A percentile compares a stretch with the other conserved stretches of the same genome.
Conservation (phyloP, 2,329 filamentous ascomycete genomes). For the Colletotrichum melonis region DNA sequence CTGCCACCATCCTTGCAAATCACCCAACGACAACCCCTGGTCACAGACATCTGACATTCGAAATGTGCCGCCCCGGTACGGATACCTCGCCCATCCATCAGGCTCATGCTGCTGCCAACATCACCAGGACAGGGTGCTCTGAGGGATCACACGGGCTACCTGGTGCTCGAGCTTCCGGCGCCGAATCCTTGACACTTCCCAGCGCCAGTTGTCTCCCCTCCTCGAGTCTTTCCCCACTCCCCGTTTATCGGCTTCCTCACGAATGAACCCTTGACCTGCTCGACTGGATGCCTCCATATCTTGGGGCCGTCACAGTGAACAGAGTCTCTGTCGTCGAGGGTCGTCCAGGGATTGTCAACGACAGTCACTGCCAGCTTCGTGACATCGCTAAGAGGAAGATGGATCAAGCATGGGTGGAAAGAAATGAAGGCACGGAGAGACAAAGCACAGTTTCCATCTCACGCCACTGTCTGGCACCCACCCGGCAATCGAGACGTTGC, state of each 20-base stretch:
- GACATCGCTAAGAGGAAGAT: not conserved
- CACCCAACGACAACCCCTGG: not conserved
- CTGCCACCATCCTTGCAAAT: not conserved
- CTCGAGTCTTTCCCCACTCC: not conserved
- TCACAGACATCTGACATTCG: constrained; percentile 24
- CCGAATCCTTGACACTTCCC: constrained; percentile 16
- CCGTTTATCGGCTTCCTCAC: not conserved
- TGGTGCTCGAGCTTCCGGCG: not conserved
- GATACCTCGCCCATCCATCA: not conserved
- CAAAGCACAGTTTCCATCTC: constrained; percentile 8
- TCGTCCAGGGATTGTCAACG: not conserved
- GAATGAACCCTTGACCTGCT: not conserved
- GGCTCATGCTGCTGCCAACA: not conserved
- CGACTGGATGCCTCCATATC: not conserved
- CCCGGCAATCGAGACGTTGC: not conserved
- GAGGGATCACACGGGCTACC: not conserved
- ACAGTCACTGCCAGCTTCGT: constrained; percentile 1
- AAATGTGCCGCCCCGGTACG: not conserved
- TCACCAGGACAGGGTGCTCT: not conserved
- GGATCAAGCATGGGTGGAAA: constrained; percentile 10
- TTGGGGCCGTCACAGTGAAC: not conserved
- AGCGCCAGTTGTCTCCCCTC: not conserved
- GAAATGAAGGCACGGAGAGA: not conserved
- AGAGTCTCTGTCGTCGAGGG: not conserved
- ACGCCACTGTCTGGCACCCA: not conserved